These are phyloP conservation scores for Sedum album DNA, from an alignment of 164 flowering plant genomes.

Conservation along the genomic window DNA sequence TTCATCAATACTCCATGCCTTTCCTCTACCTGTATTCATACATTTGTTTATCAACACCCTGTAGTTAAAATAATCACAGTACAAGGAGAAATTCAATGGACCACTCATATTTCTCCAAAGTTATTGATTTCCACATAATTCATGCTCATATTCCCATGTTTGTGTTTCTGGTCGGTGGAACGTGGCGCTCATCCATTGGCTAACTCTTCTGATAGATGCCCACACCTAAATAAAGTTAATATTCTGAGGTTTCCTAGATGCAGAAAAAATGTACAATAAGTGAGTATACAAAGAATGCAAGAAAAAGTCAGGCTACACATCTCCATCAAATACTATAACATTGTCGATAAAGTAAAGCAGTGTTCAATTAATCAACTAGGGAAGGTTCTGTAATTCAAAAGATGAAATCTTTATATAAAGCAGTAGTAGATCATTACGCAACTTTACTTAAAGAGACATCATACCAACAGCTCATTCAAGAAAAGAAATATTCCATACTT, in stretches of 20 bases:
- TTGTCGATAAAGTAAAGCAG: not conserved
- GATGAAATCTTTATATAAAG: slow-evolving; percentile 6
- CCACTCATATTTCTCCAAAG: not conserved
- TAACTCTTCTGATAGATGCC: not conserved
- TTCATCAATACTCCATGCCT: not conserved
- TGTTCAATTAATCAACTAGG: not conserved
- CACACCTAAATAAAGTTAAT: slow-evolving; percentile 6
- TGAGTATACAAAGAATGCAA: not conserved
- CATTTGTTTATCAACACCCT: not conserved
- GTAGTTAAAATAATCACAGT: not conserved
- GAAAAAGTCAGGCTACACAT: slow-evolving; percentile 2
- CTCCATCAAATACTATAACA: not conserved
- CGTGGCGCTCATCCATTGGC: slow-evolving; percentile 14
- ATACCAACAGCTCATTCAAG: not conserved
- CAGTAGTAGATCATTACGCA: not conserved
- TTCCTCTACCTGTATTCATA: not conserved
- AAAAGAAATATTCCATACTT: slow-evolving; percentile 1
- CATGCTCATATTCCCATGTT: slow-evolving; percentile 15
- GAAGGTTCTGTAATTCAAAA: not conserved
- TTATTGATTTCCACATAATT: slow-evolving; percentile 3
- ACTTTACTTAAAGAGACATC: slow-evolving; percentile 6
- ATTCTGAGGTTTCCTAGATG: slow-evolving; percentile 13
- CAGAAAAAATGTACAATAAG: slow-evolving; percentile 2
- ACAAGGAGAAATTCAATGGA: not conserved
- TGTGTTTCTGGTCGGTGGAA: slow-evolving; percentile 21